Evolutionary conservation across 768 basidiomycete genomes (phyloP), one percentile per base, ranked within the genome.

Genomic region (Leccinum broughii): DNA sequence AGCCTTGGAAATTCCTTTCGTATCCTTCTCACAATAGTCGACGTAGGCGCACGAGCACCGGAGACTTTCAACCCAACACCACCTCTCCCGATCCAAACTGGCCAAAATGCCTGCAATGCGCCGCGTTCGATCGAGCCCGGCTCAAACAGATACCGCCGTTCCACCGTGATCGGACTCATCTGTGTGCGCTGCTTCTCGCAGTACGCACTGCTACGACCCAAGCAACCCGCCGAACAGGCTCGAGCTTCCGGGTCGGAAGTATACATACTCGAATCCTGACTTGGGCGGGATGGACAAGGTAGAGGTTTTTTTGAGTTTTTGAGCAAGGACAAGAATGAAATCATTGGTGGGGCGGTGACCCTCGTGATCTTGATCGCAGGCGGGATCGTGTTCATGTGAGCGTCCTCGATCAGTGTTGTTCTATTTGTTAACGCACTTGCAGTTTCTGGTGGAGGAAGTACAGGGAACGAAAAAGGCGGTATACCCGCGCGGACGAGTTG

Each of bases 111-210:
- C 67, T 88, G 41, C 83, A 85, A 51, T 89, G 87, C 50, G 92
- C 82, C 61, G 81, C 78, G 64, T 84, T 85, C 55, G 84, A 85
- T 62, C 80, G 84, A 11, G 79, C 79, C 2, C 77, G 83, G n/a
- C 62, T 76, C 52, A 80, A 79, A 59, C 62, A 75, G 13, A 64
- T 28, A 28, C 26, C 66, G 0, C 76, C 79, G 7, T 68, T 0
- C 70, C 75, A 6, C 30, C 66, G 6, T 78, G 82, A 17, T 85
- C 84, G 14, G 61, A 70, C 6, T 26, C 24, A 48, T 78, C 75
- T 80, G 88, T 56, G 80, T 86, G 3, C 79, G 77, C 41, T 93
- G 92, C 65, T 77, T 94, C 65, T 62, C 75, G 50, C 83, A 80
- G 63, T 86, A 26, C 26, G 26, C 6, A 85, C 59, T 86, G 84